phyloP scores from a whole-genome alignment of 768 basidiomycete species.

The Kwoniella newhampshirensis region DNA sequence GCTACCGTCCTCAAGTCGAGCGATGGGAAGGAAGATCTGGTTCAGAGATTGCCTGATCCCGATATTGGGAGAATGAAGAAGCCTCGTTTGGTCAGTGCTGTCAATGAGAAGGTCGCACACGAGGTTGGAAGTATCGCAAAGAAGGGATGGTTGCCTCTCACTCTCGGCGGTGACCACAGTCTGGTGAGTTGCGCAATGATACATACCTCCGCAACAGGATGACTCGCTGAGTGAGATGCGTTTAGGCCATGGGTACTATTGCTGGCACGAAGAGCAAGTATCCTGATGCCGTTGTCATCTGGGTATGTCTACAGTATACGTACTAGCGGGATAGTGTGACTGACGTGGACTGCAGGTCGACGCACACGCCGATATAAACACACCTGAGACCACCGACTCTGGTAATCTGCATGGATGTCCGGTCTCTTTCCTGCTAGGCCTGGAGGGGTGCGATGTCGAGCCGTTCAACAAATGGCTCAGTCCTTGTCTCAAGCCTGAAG shows the following conservation, averaged over 20 bases:
- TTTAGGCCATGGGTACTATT: constrained; percentile 86
- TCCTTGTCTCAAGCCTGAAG: constrained; percentile 68
- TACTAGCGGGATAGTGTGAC: too few species aligned
- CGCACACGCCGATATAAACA: constrained; percentile 97
- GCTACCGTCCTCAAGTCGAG: constrained; percentile 3
- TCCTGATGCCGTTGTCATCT: constrained; percentile 71
- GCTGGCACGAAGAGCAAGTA: constrained; percentile 70
- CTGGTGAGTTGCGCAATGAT: constrained; percentile 61
- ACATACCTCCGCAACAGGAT: not conserved
- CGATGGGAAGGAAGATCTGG: constrained; percentile 45
- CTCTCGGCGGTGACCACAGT: constrained; percentile 94
- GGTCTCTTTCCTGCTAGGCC: constrained; percentile 80
- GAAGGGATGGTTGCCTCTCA: constrained; percentile 79
- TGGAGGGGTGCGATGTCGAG: constrained; percentile 56
- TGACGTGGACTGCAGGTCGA: constrained; percentile 64
- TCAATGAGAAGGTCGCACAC: constrained; percentile 73
- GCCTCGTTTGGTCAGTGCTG: constrained; percentile 78
- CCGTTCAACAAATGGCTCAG: constrained; percentile 60
- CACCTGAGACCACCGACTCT: constrained; percentile 69
- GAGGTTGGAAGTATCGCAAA: constrained; percentile 72
- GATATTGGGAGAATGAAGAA: constrained; percentile 88
- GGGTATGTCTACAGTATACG: constrained; percentile 56
- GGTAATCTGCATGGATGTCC: constrained; percentile 99
- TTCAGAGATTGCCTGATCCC: constrained; percentile 59
- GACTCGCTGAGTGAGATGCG: constrained; percentile 1